A percentile compares a stretch with the other conserved stretches of the same genome.
phyloP scores from a whole-genome alignment of 2,329 filamentous ascomycete species.

The Dothideomycetidae sp. region DNA sequence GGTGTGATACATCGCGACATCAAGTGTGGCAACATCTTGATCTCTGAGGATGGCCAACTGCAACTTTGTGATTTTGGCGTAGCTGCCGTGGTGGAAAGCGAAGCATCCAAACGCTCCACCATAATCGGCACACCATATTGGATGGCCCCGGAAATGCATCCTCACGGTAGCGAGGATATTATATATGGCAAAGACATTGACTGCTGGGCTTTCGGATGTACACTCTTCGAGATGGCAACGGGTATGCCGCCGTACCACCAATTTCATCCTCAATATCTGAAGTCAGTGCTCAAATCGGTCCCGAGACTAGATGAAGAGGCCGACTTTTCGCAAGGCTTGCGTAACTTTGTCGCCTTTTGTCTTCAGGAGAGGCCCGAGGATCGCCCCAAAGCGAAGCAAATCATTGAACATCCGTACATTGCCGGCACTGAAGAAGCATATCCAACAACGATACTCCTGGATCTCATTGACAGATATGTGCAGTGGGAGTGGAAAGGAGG shows the following conservation, averaged over 20 bases:
- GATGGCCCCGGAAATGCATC: slow-evolving; percentile 66
- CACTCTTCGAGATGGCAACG: slow-evolving; percentile 68
- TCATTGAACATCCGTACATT: slow-evolving; percentile 58
- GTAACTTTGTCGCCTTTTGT: slow-evolving; percentile 58
- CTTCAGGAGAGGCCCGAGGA: slow-evolving; percentile 53
- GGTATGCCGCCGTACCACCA: slow-evolving; percentile 58
- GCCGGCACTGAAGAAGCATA: slow-evolving; percentile 46
- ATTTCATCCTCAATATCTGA: slow-evolving; percentile 38
- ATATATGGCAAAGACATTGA: slow-evolving; percentile 43
- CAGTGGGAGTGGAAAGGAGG: slow-evolving; percentile 64
- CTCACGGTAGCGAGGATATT: slow-evolving; percentile 14
- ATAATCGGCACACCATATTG: slow-evolving; percentile 73
- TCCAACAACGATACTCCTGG: slow-evolving; percentile 48
- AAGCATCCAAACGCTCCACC: slow-evolving; percentile 62
- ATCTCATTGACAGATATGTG: slow-evolving; percentile 58
- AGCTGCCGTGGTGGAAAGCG: slow-evolving; percentile 60
- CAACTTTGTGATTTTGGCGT: slow-evolving; percentile 80
- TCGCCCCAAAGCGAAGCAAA: slow-evolving; percentile 54
- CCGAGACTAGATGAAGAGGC: slow-evolving; percentile 60
- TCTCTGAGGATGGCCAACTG: slow-evolving; percentile 61
- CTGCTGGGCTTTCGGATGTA: slow-evolving; percentile 75
- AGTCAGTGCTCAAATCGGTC: slow-evolving; percentile 45
- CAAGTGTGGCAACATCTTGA: slow-evolving; percentile 62
- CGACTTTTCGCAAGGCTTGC: slow-evolving; percentile 53
- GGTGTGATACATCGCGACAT: slow-evolving; percentile 52